Evolutionary conservation across 2,329 filamentous ascomycete species (phyloP).

Genomic region (Rhinocladiella mackenziei): DNA sequence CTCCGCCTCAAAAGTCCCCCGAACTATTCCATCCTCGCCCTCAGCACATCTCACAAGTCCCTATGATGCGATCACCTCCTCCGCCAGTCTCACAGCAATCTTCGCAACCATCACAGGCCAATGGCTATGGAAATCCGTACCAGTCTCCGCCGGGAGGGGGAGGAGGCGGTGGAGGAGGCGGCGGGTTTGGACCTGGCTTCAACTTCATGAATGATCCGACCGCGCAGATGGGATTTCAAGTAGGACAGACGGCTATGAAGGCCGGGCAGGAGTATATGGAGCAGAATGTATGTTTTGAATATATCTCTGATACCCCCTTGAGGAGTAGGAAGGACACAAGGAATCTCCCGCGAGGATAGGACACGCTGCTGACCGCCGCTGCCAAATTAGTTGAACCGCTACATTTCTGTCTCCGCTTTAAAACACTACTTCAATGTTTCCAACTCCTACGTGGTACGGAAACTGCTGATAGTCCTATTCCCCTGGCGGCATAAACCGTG

Average conservation of each 20-base stretch:
- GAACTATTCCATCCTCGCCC: slow-evolving; percentile 95
- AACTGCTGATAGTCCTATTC: slow-evolving; percentile 89
- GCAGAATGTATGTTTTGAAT: slow-evolving; percentile 68
- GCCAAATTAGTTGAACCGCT: slow-evolving; percentile 63
- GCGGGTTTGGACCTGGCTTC: slow-evolving; percentile 47
- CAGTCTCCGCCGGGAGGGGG: slow-evolving; percentile 38
- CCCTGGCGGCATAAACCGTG: slow-evolving; percentile 97
- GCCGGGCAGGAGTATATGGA: slow-evolving; percentile 93
- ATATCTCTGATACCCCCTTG: no score
- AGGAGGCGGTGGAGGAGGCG: slow-evolving; percentile 15
- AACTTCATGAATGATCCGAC: slow-evolving; percentile 95
- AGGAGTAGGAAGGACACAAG: no score
- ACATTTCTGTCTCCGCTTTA: slow-evolving; percentile 84
- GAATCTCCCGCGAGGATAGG: no score
- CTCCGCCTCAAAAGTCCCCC: slow-evolving; percentile 73
- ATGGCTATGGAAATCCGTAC: slow-evolving; percentile 49
- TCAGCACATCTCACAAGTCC: slow-evolving; percentile 96
- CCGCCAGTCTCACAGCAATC: slow-evolving; percentile 67
- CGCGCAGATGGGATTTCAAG: slow-evolving; percentile 89
- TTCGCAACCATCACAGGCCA: slow-evolving; percentile 45
- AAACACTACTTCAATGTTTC: slow-evolving; percentile 99
- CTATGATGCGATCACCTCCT: slow-evolving; percentile 90
- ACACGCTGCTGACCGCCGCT: slow-evolving; percentile 23
- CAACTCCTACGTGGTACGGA: slow-evolving; percentile 92
- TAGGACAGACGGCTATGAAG: slow-evolving; percentile 85